Conservation (phyloP, 306 rosid species). For the Malus asiatica region DNA sequence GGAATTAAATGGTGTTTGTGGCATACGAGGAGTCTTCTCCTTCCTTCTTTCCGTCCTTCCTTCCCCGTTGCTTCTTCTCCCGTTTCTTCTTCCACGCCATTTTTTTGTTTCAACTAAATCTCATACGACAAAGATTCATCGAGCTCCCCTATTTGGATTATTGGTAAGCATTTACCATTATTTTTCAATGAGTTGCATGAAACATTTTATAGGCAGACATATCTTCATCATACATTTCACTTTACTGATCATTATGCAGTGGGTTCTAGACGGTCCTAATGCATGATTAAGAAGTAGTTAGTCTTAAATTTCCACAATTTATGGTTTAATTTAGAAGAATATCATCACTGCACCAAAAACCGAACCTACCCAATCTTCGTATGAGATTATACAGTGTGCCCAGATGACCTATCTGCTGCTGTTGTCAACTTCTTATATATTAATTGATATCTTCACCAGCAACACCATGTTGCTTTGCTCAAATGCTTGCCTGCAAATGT, state of each 20-base stretch:
- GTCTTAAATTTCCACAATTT: background rate
- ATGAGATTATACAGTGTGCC: background rate
- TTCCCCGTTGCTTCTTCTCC: no score
- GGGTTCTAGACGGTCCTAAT: conserved; percentile 6
- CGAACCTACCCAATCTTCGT: no score
- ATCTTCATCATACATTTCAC: background rate
- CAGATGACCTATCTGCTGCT: conserved; percentile 12
- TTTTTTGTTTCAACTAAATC: no score
- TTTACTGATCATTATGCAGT: background rate
- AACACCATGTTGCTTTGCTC: background rate
- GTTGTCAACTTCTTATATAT: background rate
- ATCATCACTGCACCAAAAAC: background rate
- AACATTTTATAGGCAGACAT: background rate
- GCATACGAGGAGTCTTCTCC: no score
- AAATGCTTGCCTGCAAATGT: no score
- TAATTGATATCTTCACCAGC: background rate
- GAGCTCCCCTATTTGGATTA: no score
- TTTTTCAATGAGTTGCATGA: background rate
- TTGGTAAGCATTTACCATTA: no score
- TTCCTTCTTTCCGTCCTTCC: no score
- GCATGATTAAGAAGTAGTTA: background rate
- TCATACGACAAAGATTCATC: no score
- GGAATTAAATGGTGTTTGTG: no score
- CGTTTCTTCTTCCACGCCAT: no score
- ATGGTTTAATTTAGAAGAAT: background rate